A percentile compares a stretch with the other conserved stretches of the same genome.
Conservation (phyloP, 352 stramenopile genomes). For the Hyphochytrium catenoides region DNA sequence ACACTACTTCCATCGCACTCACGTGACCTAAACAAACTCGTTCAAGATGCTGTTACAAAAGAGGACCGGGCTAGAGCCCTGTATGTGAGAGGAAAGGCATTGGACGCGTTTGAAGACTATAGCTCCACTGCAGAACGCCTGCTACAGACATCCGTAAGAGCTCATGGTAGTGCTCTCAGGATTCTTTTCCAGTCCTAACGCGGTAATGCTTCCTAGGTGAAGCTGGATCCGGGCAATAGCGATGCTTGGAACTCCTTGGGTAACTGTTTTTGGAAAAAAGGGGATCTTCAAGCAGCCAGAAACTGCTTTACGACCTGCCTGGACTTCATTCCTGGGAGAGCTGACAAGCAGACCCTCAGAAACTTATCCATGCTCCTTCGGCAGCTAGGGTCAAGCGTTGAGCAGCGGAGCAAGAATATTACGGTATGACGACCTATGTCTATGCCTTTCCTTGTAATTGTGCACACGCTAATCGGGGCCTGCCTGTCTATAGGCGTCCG, state of each 20-base stretch:
- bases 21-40: too few relatives aligned
- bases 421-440: background rate
- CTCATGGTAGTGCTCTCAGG: too few relatives aligned
- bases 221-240: slow-evolving; percentile 6
- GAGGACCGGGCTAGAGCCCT: background rate
- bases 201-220: too few relatives aligned
- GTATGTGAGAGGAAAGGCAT: slow-evolving; percentile 6
- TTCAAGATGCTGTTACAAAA: too few relatives aligned
- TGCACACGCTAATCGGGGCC: too few relatives aligned
- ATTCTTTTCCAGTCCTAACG: too few relatives aligned
- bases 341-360: slow-evolving; percentile 6
- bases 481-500: background rate
- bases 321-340: slow-evolving; percentile 1
- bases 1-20: too few relatives aligned
- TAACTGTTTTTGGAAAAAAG: slow-evolving; percentile 8
- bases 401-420: slow-evolving; percentile 3
- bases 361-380: slow-evolving; percentile 4
- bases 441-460: too few relatives aligned
- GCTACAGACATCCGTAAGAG: slow-evolving; percentile 2
- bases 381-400: slow-evolving; percentile 2
- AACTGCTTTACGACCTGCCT: slow-evolving; percentile 6
- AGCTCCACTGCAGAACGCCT: slow-evolving; percentile 2
- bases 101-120: slow-evolving; percentile 5
- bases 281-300: slow-evolving; percentile 1
- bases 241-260: slow-evolving; percentile 4